Evolutionary conservation across 108 stramenopile species (phyloP).

Genomic region (Pseudonitzschia multistriata): DNA sequence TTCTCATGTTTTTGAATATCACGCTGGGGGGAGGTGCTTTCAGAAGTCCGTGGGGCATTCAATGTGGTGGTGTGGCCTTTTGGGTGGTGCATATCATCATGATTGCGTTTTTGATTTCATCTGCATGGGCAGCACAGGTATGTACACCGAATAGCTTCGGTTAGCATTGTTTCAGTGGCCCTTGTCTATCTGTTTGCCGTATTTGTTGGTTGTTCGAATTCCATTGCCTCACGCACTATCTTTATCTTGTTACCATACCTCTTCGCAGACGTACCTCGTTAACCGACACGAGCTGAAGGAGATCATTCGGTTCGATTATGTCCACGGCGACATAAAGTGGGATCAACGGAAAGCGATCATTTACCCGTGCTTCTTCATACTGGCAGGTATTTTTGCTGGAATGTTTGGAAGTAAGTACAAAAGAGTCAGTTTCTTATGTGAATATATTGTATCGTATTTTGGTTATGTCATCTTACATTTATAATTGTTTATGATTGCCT

Average conservation of each 20-base stretch:
- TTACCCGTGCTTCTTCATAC: conserved; percentile 88
- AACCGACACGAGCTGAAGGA: conserved; percentile 80
- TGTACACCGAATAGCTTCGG: neutral
- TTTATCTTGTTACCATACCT: neutral
- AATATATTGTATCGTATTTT: neutral
- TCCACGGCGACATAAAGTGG: conserved; percentile 97
- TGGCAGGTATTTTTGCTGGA: conserved; percentile 93
- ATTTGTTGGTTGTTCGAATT: neutral
- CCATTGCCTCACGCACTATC: neutral
- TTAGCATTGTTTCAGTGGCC: no score
- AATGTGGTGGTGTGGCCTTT: conserved; percentile 85
- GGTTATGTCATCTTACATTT: neutral
- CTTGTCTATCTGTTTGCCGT: neutral
- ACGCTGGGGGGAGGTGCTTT: conserved; percentile 92
- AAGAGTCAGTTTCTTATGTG: neutral
- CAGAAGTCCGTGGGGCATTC: conserved; percentile 85
- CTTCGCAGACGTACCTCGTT: conserved; percentile 77
- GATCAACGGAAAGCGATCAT: conserved; percentile 73
- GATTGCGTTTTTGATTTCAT: conserved; percentile 76
- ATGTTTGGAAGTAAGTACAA: conserved; percentile 75
- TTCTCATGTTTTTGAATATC: conserved; percentile 89
- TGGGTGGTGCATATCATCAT: conserved; percentile 90
- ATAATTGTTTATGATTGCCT: conserved; percentile 18
- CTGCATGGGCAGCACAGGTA: conserved; percentile 68
- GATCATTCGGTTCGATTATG: conserved; percentile 84